Conservation (phyloP, 345 rosid species). For the Populus alba region DNA sequence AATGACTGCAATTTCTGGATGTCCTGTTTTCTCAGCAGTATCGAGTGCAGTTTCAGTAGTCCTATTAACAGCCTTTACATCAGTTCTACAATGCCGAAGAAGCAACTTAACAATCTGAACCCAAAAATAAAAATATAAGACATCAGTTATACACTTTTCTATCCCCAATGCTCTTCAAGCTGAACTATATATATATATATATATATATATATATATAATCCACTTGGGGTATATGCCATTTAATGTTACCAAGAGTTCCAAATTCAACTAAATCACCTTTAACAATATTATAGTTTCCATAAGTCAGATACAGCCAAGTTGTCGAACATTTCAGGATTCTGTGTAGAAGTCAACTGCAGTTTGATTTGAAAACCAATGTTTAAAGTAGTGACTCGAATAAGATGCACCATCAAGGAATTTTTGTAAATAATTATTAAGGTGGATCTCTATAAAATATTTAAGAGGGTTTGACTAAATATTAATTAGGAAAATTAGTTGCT, state of each 20-base stretch:
- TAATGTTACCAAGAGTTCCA: background rate
- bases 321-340: background rate
- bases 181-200: background rate
- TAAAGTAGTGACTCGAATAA: background rate
- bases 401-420: background rate
- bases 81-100: constrained; percentile 46
- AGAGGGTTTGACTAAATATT: background rate
- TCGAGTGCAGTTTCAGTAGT: constrained; percentile 75
- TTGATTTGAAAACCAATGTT: background rate
- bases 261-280: background rate
- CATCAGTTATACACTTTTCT: background rate
- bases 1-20: constrained; percentile 41
- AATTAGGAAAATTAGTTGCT: background rate
- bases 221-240: background rate
- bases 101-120: constrained; percentile 69
- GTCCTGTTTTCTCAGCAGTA: constrained; percentile 82
- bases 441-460: background rate
- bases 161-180: background rate
- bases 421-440: background rate
- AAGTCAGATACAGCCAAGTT: background rate
- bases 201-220: background rate
- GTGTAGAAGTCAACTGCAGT: background rate
- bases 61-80: constrained; percentile 52
- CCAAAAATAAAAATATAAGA: background rate
- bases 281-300: background rate